phyloP scores from a whole-genome alignment of 2,329 filamentous ascomycete genomes.

The Aspergillus pseudonomiae region DNA sequence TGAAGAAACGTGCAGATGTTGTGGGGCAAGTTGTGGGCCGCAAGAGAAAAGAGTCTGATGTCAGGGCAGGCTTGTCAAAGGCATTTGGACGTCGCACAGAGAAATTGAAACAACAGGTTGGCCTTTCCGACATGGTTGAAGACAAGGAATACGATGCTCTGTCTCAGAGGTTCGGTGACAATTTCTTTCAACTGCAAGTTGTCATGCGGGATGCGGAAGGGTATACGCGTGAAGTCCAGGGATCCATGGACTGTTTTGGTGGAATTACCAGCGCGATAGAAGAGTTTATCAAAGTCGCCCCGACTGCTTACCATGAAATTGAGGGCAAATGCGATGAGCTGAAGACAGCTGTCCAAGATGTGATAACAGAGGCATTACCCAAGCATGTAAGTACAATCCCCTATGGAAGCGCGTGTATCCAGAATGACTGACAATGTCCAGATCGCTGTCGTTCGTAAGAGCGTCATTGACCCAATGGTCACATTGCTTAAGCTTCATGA shows the following conservation, averaged over 20 bases:
- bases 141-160: constrained; percentile 80
- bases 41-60: constrained; percentile 86
- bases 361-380: constrained; percentile 79
- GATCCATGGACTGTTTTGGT: constrained; percentile 79
- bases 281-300: constrained; percentile 70
- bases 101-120: constrained; percentile 74
- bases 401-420: neutral
- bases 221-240: constrained; percentile 79
- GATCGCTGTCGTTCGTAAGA: constrained; percentile 70
- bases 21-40: constrained; percentile 85
- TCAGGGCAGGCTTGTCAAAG: constrained; percentile 80
- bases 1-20: constrained; percentile 91
- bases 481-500: constrained; percentile 77
- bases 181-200: constrained; percentile 89
- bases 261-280: constrained; percentile 82
- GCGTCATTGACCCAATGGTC: constrained; percentile 83
- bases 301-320: constrained; percentile 76
- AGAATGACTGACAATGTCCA: constrained; percentile 28
- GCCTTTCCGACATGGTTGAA: constrained; percentile 68
- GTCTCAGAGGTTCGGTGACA: constrained; percentile 85
- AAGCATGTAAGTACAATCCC: constrained; percentile 67
- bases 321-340: constrained; percentile 95
- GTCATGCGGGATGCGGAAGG: constrained; percentile 92
- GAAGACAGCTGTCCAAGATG: constrained; percentile 82
- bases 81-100: constrained; percentile 88